Percentiles rank a stretch among this genome's conserved stretches.
Conservation (phyloP, 495 filamentous ascomycete genomes). For the Penicillium arizonense region DNA sequence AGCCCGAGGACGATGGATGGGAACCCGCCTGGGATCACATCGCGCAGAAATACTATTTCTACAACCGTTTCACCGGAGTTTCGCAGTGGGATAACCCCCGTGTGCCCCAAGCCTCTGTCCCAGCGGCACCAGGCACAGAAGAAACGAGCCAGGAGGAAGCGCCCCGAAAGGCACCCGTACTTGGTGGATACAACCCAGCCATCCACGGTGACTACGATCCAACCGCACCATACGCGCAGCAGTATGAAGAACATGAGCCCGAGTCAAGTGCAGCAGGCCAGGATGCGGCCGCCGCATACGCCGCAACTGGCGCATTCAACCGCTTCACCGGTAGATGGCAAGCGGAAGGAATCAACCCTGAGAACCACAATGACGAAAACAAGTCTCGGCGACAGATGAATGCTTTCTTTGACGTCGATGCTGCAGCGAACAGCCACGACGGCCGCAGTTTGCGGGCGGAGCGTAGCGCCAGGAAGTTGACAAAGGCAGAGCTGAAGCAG, state of each 20-base stretch:
- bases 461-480: constrained; percentile 78
- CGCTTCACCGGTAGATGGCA: constrained; percentile 91
- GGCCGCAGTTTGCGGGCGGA: constrained; percentile 91
- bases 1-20: constrained; percentile 79
- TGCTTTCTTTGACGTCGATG: constrained; percentile 97
- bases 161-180: constrained; percentile 25
- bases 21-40: constrained; percentile 76
- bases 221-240: constrained; percentile 83
- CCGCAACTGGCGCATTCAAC: constrained; percentile 76
- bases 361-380: constrained; percentile 82
- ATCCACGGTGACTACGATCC: constrained; percentile 97
- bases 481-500: constrained; percentile 75
- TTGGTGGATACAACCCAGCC: constrained; percentile 87
- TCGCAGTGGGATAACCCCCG: constrained; percentile 92
- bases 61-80: constrained; percentile 73
- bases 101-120: constrained; percentile 47
- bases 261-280: constrained; percentile 17
- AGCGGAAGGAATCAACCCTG: constrained; percentile 57
- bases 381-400: constrained; percentile 88
- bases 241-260: constrained; percentile 37
- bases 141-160: constrained; percentile 12
- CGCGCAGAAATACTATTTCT: constrained; percentile 79
- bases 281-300: constrained; percentile 52
- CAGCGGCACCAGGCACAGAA: constrained; percentile 24
- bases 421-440: constrained; percentile 89